Conservation (phyloP, 495 filamentous ascomycete genomes). For the Gamarada debralockiae region DNA sequence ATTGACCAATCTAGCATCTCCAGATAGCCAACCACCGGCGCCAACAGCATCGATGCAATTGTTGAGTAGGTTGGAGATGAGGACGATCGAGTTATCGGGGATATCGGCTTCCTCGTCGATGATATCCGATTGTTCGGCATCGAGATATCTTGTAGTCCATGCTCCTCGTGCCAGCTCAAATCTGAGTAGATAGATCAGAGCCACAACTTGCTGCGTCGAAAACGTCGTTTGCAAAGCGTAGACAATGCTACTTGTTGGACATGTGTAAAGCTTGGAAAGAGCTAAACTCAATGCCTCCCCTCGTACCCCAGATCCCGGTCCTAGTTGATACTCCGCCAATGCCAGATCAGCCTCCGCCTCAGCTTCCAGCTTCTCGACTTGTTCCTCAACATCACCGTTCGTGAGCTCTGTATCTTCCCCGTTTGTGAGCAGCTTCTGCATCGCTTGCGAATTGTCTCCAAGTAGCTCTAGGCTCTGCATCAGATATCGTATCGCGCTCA, state of each 20-base stretch:
- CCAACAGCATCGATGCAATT: constrained; percentile 83
- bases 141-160: constrained; percentile 66
- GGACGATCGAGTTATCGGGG: constrained; percentile 49
- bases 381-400: constrained; percentile 29
- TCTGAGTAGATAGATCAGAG: constrained; percentile 69
- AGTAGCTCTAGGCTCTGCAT: constrained; percentile 49
- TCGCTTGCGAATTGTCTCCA: constrained; percentile 28
- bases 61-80: constrained; percentile 64
- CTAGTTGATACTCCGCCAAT: constrained; percentile 46
- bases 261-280: constrained; percentile 62
- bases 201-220: constrained; percentile 62
- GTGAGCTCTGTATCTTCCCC: constrained; percentile 25
- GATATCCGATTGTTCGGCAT: constrained; percentile 24
- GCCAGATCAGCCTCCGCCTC: constrained; percentile 45
- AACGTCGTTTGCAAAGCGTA: constrained; percentile 62
- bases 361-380: constrained; percentile 30
- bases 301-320: constrained; percentile 37
- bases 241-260: constrained; percentile 52
- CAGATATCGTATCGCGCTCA: constrained; percentile 41
- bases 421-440: constrained; percentile 29
- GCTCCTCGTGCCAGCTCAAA: constrained; percentile 59
- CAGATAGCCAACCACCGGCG: constrained; percentile 73
- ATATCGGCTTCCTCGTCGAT: constrained; percentile 51
- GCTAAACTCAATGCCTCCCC: constrained; percentile 43
- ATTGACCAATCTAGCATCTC: constrained; percentile 45